Evolutionary conservation across 768 basidiomycete genomes (phyloP).

Genomic region (Arthromyces matolae): DNA sequence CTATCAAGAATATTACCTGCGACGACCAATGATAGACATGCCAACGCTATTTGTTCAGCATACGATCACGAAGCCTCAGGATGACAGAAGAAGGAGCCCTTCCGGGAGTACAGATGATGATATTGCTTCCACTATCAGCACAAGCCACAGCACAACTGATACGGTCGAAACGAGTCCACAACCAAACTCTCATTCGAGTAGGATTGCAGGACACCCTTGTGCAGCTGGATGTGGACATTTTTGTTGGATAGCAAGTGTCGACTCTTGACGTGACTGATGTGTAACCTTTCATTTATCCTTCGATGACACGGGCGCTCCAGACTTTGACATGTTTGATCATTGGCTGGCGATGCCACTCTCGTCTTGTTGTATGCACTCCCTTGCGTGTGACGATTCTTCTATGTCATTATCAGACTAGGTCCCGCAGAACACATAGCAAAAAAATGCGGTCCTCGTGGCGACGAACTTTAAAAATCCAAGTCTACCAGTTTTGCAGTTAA

Average conservation of each 20-base stretch:
- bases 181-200: conserved; percentile 10
- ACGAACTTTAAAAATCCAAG: too few relatives aligned
- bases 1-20: conserved; percentile 64
- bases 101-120: conserved; percentile 25
- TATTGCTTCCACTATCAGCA: conserved; percentile 16
- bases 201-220: conserved; percentile 58
- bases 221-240: conserved; percentile 81
- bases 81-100: conserved; percentile 13
- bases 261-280: conserved; percentile 11
- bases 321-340: too few relatives aligned
- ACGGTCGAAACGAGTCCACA: conserved; percentile 18
- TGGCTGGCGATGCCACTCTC: too few relatives aligned
- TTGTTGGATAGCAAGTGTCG: conserved; percentile 58
- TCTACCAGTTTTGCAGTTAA: too few relatives aligned
- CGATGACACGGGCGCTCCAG: background rate
- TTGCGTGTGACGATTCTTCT: too few relatives aligned
- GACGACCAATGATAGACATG: conserved; percentile 52
- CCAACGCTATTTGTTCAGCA: conserved; percentile 21
- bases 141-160: conserved; percentile 18
- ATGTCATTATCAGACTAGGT: too few relatives aligned
- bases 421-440: too few relatives aligned
- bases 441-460: too few relatives aligned
- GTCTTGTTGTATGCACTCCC: too few relatives aligned
- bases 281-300: background rate
- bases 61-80: conserved; percentile 8